phyloP scores from a whole-genome alignment of 2,329 filamentous ascomycete species.

The Aspergillus bombycis region DNA sequence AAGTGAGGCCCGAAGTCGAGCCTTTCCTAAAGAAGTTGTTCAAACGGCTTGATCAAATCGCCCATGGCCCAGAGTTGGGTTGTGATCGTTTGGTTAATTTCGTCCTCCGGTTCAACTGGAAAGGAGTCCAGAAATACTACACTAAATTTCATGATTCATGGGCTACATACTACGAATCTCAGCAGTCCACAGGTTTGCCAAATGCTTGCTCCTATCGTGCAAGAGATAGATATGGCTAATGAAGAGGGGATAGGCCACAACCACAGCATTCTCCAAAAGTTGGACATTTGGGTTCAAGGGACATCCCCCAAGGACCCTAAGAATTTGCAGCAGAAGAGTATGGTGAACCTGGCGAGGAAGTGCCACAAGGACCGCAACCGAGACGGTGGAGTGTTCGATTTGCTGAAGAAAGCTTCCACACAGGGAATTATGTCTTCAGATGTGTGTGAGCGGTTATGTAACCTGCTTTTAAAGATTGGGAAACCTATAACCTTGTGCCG shows the following conservation, averaged over 20 bases:
- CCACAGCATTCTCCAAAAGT: background rate
- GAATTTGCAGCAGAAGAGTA: background rate
- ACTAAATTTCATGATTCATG: background rate
- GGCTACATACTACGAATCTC: fast-evolving
- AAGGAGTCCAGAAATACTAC: background rate
- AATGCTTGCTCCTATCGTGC: background rate
- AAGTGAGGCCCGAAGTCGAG: background rate
- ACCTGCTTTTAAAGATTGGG: background rate
- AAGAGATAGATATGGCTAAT: background rate
- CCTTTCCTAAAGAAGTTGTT: background rate
- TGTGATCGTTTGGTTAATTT: background rate
- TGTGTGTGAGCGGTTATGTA: background rate
- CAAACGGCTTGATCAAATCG: background rate
- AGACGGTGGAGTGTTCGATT: background rate
- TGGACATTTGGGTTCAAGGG: background rate
- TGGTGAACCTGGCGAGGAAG: background rate
- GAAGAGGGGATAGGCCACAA: background rate
- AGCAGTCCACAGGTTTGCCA: background rate
- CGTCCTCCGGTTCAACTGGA: background rate
- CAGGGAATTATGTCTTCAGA: background rate
- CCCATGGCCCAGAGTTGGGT: fast-evolving
- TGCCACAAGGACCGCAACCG: background rate
- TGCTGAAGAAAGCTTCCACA: background rate
- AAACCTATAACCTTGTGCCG: background rate
- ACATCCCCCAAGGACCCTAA: background rate